Evolutionary conservation across 2,329 filamentous ascomycete genomes (phyloP).

Genomic region (Fusarium napiforme): DNA sequence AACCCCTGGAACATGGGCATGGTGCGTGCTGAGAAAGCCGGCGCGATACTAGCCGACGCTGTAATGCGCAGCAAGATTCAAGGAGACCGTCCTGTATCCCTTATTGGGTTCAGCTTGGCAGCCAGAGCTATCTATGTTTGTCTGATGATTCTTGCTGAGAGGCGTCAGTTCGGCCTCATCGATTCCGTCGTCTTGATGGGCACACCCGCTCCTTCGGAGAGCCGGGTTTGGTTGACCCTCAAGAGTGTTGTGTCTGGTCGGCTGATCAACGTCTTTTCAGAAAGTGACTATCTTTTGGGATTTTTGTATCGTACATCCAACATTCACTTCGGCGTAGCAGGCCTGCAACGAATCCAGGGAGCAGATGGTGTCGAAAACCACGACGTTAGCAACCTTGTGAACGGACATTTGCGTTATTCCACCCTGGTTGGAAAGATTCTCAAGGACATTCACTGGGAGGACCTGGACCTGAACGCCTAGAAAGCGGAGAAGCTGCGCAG

Average conservation of each 20-base stretch:
- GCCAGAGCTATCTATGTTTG: slow-evolving; percentile 87
- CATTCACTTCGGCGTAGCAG: slow-evolving; percentile 85
- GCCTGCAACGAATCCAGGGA: slow-evolving; percentile 78
- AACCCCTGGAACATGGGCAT: slow-evolving; percentile 84
- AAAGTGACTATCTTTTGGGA: slow-evolving; percentile 86
- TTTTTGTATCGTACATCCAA: slow-evolving; percentile 88
- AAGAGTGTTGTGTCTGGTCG: slow-evolving; percentile 83
- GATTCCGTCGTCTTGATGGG: slow-evolving; percentile 90
- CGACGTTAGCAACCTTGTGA: slow-evolving; percentile 72
- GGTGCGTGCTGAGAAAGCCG: slow-evolving; percentile 79
- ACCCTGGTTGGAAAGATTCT: slow-evolving; percentile 74
- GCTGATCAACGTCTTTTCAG: slow-evolving; percentile 90
- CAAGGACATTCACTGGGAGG: slow-evolving; percentile 74
- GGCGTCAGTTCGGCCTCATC: slow-evolving; percentile 84
- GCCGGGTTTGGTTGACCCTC: slow-evolving; percentile 79
- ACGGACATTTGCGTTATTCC: slow-evolving; percentile 77
- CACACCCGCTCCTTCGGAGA: slow-evolving; percentile 78
- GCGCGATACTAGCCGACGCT: slow-evolving; percentile 78
- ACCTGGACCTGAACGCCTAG: slow-evolving; percentile 59
- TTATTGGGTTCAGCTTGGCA: slow-evolving; percentile 85
- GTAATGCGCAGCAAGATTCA: slow-evolving; percentile 81
- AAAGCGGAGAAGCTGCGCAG: slow-evolving; percentile 40
- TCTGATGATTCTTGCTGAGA: slow-evolving; percentile 80
- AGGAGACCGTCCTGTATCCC: slow-evolving; percentile 81
- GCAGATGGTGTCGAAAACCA: slow-evolving; percentile 75